These are phyloP conservation scores for Aspergillus coremiiformis DNA, from an alignment of 495 filamentous ascomycete species.

Conservation along the genomic window DNA sequence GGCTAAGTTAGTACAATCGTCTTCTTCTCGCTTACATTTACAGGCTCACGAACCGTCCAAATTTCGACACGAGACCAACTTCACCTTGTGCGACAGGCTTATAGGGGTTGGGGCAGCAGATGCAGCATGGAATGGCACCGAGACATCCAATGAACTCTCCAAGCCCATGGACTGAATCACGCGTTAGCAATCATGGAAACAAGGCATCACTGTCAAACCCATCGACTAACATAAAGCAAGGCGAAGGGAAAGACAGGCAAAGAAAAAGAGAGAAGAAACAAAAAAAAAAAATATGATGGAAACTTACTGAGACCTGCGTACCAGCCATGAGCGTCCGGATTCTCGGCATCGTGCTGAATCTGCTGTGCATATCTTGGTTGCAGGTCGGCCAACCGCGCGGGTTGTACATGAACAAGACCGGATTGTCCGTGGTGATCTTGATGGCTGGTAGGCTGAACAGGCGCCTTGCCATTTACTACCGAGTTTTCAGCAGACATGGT, in stretches of 20 bases:
- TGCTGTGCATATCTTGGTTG: conserved; percentile 81
- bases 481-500: conserved; percentile 13
- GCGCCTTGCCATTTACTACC: conserved; percentile 37
- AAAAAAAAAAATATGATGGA: background rate
- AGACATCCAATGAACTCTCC: conserved; percentile 70
- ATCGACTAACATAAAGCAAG: background rate
- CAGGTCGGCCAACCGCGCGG: conserved; percentile 72
- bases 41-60: conserved; percentile 55
- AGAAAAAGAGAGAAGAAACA: conserved; percentile 1
- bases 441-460: conserved; percentile 20
- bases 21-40: background rate
- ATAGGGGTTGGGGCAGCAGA: conserved; percentile 93
- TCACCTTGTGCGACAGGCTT: conserved; percentile 89
- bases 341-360: conserved; percentile 57
- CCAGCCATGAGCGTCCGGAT: conserved; percentile 75
- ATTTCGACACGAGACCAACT: conserved; percentile 91
- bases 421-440: conserved; percentile 7
- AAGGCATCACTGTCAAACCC: background rate
- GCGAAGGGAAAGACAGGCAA: background rate
- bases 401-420: conserved; percentile 67
- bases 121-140: conserved; percentile 87
- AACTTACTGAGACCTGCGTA: conserved; percentile 79
- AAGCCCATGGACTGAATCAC: conserved; percentile 57
- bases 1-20: conserved; percentile 4
- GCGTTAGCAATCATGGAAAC: conserved; percentile 3